Percentiles rank a stretch among this genome's conserved stretches.
These are phyloP conservation scores for Penicillium frequentans DNA, from an alignment of 2,329 filamentous ascomycete species.

Conservation along the genomic window DNA sequence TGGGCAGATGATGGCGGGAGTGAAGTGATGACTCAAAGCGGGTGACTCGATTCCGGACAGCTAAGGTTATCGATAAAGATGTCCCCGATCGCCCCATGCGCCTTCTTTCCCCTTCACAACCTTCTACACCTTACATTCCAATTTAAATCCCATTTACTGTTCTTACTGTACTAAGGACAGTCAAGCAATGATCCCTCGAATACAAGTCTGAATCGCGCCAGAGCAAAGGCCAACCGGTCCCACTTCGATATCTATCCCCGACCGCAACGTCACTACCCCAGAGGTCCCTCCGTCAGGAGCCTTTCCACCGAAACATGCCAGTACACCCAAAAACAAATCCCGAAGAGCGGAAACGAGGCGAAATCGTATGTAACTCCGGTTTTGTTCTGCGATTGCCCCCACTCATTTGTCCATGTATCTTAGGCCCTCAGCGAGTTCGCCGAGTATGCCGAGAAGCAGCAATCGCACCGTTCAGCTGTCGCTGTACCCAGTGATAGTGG, in stretches of 20 bases:
- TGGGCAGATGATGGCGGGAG: not conserved
- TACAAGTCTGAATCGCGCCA: slow-evolving; percentile 39
- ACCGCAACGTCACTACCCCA: slow-evolving; percentile 24
- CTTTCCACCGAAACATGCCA: slow-evolving; percentile 31
- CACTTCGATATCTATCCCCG: slow-evolving; percentile 18
- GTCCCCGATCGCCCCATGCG: slow-evolving; percentile 3
- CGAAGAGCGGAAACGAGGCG: slow-evolving; percentile 81
- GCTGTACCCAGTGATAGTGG: slow-evolving; percentile 43
- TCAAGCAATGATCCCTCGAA: slow-evolving; percentile 46
- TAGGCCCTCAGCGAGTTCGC: slow-evolving; percentile 91
- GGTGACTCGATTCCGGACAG: slow-evolving; percentile 16
- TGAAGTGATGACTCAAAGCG: slow-evolving; percentile 25
- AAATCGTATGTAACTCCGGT: slow-evolving; percentile 61
- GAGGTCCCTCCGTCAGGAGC: not conserved
- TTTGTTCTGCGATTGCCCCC: not conserved
- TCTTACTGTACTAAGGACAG: slow-evolving; percentile 3
- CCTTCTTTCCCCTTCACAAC: slow-evolving; percentile 4
- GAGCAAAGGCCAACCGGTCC: slow-evolving; percentile 29
- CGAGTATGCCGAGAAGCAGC: slow-evolving; percentile 95
- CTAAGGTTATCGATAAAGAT: slow-evolving; percentile 35
- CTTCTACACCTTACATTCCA: not conserved
- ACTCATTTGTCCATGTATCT: slow-evolving; percentile 8
- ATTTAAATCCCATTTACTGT: not conserved
- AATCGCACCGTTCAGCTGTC: slow-evolving; percentile 54
- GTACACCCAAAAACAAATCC: slow-evolving; percentile 59